phyloP scores from a whole-genome alignment of 306 rosid genomes.

The Urtica urens region DNA sequence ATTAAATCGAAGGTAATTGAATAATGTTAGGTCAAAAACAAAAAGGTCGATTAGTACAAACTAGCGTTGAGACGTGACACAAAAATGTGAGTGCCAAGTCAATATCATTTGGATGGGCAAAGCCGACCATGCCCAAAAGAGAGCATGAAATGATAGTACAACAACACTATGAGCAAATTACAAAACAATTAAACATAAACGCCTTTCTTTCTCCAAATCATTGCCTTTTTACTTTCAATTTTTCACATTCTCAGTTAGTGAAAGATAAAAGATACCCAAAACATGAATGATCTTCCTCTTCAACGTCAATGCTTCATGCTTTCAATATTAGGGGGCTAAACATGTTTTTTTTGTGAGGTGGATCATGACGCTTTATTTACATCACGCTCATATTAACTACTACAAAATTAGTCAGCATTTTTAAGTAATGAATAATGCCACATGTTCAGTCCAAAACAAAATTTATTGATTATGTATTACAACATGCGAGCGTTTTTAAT shows the following conservation, averaged over 20 bases:
- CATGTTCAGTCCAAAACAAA: too few species aligned
- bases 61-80: neutral
- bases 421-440: too few species aligned
- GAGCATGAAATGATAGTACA: neutral
- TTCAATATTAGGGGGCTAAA: neutral
- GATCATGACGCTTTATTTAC: constrained; percentile 9
- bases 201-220: neutral
- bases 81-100: constrained; percentile 5
- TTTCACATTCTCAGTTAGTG: too few species aligned
- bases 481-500: neutral
- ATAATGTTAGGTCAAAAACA: neutral
- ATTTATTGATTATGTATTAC: too few species aligned
- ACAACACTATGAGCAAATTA: neutral
- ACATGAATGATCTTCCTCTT: neutral
- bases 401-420: neutral
- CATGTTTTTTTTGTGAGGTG: constrained; percentile 10
- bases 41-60: constrained; percentile 1
- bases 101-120: constrained; percentile 2
- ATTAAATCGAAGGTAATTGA: constrained; percentile 5
- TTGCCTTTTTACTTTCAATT: too few species aligned
- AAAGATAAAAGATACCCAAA: constrained; percentile 2
- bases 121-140: constrained; percentile 14
- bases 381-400: constrained; percentile 3
- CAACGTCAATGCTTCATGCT: too few species aligned
- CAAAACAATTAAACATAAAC: neutral